A percentile compares a stretch with the other conserved stretches of the same genome.
These are phyloP conservation scores for Pseudonitzschia pungens DNA, from an alignment of 108 stramenopile genomes.

Conservation along the genomic window DNA sequence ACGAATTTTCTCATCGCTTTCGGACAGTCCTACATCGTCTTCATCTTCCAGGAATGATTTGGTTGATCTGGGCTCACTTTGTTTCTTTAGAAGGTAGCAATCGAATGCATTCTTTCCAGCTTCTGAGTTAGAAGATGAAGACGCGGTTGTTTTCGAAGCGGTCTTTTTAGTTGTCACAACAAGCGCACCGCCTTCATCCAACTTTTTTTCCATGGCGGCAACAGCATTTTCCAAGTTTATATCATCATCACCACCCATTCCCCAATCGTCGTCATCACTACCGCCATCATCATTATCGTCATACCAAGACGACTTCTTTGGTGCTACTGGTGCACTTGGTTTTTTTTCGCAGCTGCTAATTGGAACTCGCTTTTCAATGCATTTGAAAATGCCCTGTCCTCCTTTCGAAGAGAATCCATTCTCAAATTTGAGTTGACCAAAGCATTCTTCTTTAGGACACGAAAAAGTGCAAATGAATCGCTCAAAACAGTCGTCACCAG, in stretches of 20 bases:
- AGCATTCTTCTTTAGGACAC: constrained; percentile 41
- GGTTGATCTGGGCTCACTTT: constrained; percentile 52
- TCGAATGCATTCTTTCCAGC: constrained; percentile 34
- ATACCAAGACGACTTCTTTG: constrained; percentile 30
- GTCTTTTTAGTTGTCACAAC: constrained; percentile 10
- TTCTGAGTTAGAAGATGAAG: not conserved
- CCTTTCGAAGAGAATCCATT: constrained; percentile 45
- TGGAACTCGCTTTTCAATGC: constrained; percentile 35
- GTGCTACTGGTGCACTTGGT: constrained; percentile 12
- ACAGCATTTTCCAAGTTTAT: constrained; percentile 70
- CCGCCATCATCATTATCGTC: constrained; percentile 27
- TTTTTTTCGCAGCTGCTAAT: not conserved
- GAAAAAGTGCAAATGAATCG: constrained; percentile 24
- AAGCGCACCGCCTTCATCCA: constrained; percentile 21
- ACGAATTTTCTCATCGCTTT: constrained; percentile 68
- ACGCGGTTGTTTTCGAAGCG: constrained; percentile 6
- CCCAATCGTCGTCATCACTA: constrained; percentile 56
- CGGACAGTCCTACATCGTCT: constrained; percentile 60
- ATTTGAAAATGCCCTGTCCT: constrained; percentile 43
- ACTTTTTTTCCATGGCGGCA: constrained; percentile 35
- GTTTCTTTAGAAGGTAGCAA: constrained; percentile 42
- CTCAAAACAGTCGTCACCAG: constrained; percentile 4
- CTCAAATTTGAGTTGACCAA: constrained; percentile 15
- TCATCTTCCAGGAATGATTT: constrained; percentile 47
- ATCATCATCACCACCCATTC: constrained; percentile 28